Evolutionary conservation across 495 filamentous ascomycete species (phyloP).

Genomic region (Astrothelium subdiscretum): DNA sequence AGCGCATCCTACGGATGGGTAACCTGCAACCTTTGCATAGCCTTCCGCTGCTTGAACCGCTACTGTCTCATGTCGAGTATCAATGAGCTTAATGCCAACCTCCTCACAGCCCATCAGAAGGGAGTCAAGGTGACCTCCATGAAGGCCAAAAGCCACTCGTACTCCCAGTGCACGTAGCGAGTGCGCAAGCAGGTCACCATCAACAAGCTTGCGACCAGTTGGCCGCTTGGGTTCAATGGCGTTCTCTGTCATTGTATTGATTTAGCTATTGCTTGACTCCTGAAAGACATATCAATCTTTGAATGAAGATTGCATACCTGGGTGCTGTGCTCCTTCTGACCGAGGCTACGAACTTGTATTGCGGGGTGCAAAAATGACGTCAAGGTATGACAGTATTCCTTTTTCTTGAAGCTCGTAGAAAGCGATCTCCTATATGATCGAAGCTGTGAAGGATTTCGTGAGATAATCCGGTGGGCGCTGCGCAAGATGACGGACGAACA

Average conservation of each 20-base stretch:
- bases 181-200: slow-evolving; percentile 22
- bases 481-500: neutral
- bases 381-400: neutral
- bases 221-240: slow-evolving; percentile 2
- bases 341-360: neutral
- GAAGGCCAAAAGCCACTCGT: slow-evolving; percentile 20
- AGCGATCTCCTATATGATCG: no score
- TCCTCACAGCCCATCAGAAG: slow-evolving; percentile 22
- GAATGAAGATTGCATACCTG: neutral
- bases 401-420: neutral
- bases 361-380: neutral
- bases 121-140: slow-evolving; percentile 23
- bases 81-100: slow-evolving; percentile 19
- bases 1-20: slow-evolving; percentile 11
- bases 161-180: slow-evolving; percentile 14
- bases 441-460: no score
- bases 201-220: slow-evolving; percentile 14
- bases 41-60: slow-evolving; percentile 22
- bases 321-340: no score
- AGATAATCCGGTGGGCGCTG: no score
- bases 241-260: neutral
- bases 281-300: no score
- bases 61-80: slow-evolving; percentile 22
- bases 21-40: slow-evolving; percentile 19
- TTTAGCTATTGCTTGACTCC: neutral